phyloP scores from a whole-genome alignment of 371 early-diverging fungal species.

The Mucor saturninus region DNA sequence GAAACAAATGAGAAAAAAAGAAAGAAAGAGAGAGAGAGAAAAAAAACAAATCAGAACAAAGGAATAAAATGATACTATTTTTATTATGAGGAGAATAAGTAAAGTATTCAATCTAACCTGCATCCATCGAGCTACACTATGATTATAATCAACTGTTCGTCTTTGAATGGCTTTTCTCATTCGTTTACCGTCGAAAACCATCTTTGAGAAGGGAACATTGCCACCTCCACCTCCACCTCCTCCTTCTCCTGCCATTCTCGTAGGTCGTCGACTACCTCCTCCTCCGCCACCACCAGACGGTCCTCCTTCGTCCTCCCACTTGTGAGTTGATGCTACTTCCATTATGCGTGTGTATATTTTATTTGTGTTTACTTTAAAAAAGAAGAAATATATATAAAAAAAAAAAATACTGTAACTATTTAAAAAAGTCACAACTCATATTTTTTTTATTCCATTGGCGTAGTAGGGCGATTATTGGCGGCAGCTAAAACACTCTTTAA shows the following conservation, averaged over 20 bases:
- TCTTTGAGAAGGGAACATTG: slow-evolving; percentile 53
- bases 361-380: slow-evolving; percentile 1
- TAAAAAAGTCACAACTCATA: background rate
- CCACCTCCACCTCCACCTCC: slow-evolving; percentile 22
- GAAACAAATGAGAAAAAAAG: slow-evolving; percentile 12
- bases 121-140: slow-evolving; percentile 81
- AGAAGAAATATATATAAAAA: background rate
- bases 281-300: slow-evolving; percentile 4
- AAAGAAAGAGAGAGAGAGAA: slow-evolving; percentile 6
- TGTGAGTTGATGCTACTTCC: slow-evolving; percentile 21
- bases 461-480: slow-evolving; percentile 5
- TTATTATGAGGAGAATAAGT: slow-evolving; percentile 6
- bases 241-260: slow-evolving; percentile 26
- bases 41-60: slow-evolving; percentile 13
- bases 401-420: background rate
- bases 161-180: slow-evolving; percentile 96
- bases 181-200: slow-evolving; percentile 88
- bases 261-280: slow-evolving; percentile 17
- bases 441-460: slow-evolving; percentile 19
- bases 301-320: slow-evolving; percentile 22
- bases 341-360: slow-evolving; percentile 1
- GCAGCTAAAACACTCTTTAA: slow-evolving; percentile 13
- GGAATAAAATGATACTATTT: slow-evolving; percentile 1
- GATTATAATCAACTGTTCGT: slow-evolving; percentile 94
- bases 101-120: slow-evolving; percentile 58